These are phyloP conservation scores for Umbelopsis sp. DNA, from an alignment of 371 early-diverging fungal species.

Conservation along the genomic window DNA sequence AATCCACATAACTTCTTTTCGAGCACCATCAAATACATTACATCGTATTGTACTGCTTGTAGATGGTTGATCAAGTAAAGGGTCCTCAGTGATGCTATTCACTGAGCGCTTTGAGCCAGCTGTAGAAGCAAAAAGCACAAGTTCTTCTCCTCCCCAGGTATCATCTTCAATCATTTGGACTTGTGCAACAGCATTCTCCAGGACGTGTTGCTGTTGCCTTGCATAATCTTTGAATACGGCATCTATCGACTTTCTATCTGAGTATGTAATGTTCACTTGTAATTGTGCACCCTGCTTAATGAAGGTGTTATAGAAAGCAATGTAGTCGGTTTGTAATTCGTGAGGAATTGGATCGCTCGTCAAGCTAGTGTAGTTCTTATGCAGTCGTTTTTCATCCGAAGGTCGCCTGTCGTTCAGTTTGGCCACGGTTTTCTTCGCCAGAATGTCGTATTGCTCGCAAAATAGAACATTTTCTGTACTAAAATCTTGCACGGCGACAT, in stretches of 20 bases:
- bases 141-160: not conserved
- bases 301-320: slow-evolving; percentile 39
- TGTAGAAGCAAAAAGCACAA: not conserved
- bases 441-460: slow-evolving; percentile 35
- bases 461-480: slow-evolving; percentile 46
- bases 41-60: slow-evolving; percentile 12
- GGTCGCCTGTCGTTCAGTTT: not conserved
- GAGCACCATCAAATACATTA: slow-evolving; percentile 32
- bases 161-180: not conserved
- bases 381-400: not conserved
- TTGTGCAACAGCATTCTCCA: not conserved
- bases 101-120: not conserved
- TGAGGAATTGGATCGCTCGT: slow-evolving; percentile 7
- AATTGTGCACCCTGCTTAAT: slow-evolving; percentile 36
- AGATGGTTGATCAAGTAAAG: not conserved
- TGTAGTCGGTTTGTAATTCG: slow-evolving; percentile 24
- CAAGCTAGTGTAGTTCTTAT: not conserved
- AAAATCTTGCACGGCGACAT: slow-evolving; percentile 46
- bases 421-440: slow-evolving; percentile 24
- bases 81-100: not conserved
- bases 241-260: slow-evolving; percentile 35
- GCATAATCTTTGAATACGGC: slow-evolving; percentile 19
- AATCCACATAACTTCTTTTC: slow-evolving; percentile 50
- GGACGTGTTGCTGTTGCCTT: not conserved
- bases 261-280: slow-evolving; percentile 45